Evolutionary conservation across 257 asterid genomes (phyloP), one percentile per base, ranked within the genome.

Genomic region (Nicotiana attenuata): DNA sequence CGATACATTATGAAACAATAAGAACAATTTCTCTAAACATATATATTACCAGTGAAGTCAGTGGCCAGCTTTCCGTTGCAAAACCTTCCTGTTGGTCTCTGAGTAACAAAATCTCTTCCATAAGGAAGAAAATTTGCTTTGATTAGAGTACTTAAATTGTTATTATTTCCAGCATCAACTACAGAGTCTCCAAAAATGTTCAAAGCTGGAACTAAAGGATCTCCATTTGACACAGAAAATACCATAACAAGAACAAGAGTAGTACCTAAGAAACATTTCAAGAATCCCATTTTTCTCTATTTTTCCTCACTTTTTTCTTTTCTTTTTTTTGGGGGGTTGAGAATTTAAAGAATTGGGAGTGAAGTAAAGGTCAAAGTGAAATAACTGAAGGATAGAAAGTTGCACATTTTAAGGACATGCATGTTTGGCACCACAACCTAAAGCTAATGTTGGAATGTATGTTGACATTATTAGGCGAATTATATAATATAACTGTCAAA

Each of bases 11-110:
- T 9, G 50, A 41, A 41, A 41, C 13, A 41, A 8, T 0, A 3
- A 9, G 13, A 9, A 2, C 13, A 41, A 41, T 41, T 41, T 41
- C 9, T 41, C 7, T 20, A 5, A 22, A 22, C 3, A 0, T 16
- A 28, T 15, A 4, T 15, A 4, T 47, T 89, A 95, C 97, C 97
- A 17, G 93, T 92, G 89, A 86, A 92, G 73, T 95, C 98, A 0
- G 92, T 91, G 81, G 99, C 97, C 61, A 95, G 93, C 81, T 95
- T 95, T 13, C 98, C 97, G 41, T 93, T 93, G 90, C 93, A 90
- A 88, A 95, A 95, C 86, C 98, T 92, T 76, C 98, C 98, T 1
- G 97, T 95, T 20, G 99, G 96, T 82, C 5, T 82, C 66, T 92
- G 97, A 4, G 89, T 81, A 80, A 87, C 81, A 33, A 90, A 95